These are phyloP conservation scores for Thelonectria olida DNA, from an alignment of 2,329 filamentous ascomycete species.

Conservation along the genomic window DNA sequence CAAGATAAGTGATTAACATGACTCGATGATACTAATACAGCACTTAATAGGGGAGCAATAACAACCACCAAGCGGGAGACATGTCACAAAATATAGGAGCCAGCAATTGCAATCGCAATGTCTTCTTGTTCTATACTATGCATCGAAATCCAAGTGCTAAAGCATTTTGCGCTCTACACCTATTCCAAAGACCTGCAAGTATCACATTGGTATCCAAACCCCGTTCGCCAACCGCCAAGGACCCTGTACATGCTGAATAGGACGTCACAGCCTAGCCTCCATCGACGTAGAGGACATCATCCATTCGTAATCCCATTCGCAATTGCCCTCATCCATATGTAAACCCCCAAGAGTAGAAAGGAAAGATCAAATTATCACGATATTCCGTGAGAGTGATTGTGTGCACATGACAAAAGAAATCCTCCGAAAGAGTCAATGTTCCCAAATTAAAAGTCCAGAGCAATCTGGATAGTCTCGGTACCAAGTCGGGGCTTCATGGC, in stretches of 20 bases:
- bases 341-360: conserved; percentile 20
- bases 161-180: conserved; percentile 29
- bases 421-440: conserved; percentile 19
- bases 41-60: too few species aligned
- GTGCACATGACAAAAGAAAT: conserved; percentile 36
- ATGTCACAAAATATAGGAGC: not conserved
- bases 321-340: conserved; percentile 11
- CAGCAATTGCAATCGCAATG: not conserved
- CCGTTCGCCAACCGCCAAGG: conserved; percentile 34
- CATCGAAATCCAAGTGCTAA: conserved; percentile 18
- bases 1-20: too few species aligned
- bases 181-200: conserved; percentile 32
- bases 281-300: conserved; percentile 28
- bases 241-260: conserved; percentile 10
- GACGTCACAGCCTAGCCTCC: conserved; percentile 16
- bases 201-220: conserved; percentile 34
- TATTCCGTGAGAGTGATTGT: conserved; percentile 12
- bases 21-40: too few species aligned
- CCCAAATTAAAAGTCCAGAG: conserved; percentile 36
- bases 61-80: too few species aligned
- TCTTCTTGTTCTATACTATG: conserved; percentile 8
- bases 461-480: conserved; percentile 52
- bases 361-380: not conserved
- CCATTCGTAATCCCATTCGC: conserved; percentile 32
- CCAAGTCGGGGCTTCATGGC: conserved; percentile 65